Percentiles rank a stretch among this genome's conserved stretches.
These are phyloP conservation scores for Emericellopsis cladophorae DNA, from an alignment of 2,329 filamentous ascomycete genomes.

Conservation along the genomic window DNA sequence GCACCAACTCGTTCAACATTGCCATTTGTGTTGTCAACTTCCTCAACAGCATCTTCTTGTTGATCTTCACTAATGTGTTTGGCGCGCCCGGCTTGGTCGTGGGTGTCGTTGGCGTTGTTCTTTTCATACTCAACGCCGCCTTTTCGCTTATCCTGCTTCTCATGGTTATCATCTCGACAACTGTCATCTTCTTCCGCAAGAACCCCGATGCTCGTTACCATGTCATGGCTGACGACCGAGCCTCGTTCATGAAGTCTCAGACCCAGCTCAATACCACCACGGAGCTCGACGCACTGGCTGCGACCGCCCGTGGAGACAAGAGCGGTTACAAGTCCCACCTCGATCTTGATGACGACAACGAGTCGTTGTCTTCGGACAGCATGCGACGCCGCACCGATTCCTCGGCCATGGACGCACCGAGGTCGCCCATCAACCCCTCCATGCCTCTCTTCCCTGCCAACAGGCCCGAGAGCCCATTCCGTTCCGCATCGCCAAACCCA, in stretches of 20 bases:
- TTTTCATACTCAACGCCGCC: conserved; percentile 78
- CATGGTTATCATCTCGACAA: conserved; percentile 54
- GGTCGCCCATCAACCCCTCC: conserved; percentile 27
- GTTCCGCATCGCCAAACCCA: conserved; percentile 20
- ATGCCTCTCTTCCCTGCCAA: conserved; percentile 29
- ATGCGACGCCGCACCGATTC: conserved; percentile 22
- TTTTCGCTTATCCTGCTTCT: conserved; percentile 74
- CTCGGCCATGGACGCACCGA: conserved; percentile 18
- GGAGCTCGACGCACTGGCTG: conserved; percentile 80
- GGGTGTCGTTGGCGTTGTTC: conserved; percentile 77
- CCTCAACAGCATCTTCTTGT: conserved; percentile 75
- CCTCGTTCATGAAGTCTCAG: conserved; percentile 95
- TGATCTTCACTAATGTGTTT: conserved; percentile 83
- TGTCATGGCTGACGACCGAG: conserved; percentile 90
- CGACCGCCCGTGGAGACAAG: conserved; percentile 78
- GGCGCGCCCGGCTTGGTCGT: conserved; percentile 71
- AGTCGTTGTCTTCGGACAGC: conserved; percentile 24
- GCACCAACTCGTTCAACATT: conserved; percentile 94
- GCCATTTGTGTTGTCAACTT: conserved; percentile 85
- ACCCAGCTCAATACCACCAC: conserved; percentile 65
- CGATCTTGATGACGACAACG: conserved; percentile 28
- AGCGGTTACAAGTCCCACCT: conserved; percentile 27
- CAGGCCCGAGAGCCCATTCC: conserved; percentile 21
- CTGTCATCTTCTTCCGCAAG: conserved; percentile 70
- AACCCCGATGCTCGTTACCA: conserved; percentile 93